phyloP scores from a whole-genome alignment of 768 basidiomycete species.

The Pulveroboletus sp. region DNA sequence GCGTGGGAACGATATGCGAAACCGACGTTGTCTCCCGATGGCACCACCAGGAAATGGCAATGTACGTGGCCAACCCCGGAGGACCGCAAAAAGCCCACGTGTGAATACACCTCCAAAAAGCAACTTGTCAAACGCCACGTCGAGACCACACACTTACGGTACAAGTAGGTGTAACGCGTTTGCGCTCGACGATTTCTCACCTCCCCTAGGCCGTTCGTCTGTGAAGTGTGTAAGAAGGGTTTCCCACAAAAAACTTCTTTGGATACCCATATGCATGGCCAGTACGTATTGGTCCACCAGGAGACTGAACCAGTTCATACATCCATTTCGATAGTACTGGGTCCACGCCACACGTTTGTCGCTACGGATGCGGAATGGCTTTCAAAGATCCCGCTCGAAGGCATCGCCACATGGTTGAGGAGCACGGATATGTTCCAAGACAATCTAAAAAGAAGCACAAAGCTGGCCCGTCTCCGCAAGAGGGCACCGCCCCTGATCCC shows the following conservation, averaged over 20 bases:
- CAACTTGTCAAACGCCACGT: conserved; percentile 69
- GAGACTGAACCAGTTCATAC: conserved; percentile 9
- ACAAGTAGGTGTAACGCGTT: conserved; percentile 44
- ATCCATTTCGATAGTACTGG: conserved; percentile 44
- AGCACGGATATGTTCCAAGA: conserved; percentile 49
- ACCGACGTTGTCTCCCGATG: conserved; percentile 32
- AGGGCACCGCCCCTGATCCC: conserved; percentile 21
- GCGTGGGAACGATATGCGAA: conserved; percentile 34
- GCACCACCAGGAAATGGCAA: conserved; percentile 35
- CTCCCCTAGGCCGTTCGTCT: conserved; percentile 45
- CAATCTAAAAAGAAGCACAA: conserved; percentile 44
- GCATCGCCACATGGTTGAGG: conserved; percentile 53
- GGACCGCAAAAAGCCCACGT: conserved; percentile 32
- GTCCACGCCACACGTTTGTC: conserved; percentile 50
- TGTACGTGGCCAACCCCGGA: conserved; percentile 40
- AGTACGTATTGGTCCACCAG: conserved; percentile 33
- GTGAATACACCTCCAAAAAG: conserved; percentile 49
- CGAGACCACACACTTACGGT: conserved; percentile 55
- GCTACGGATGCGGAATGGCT: conserved; percentile 44
- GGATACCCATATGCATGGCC: conserved; percentile 53
- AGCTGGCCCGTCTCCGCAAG: conserved; percentile 30
- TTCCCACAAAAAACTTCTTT: conserved; percentile 60
- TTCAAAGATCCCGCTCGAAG: conserved; percentile 67
- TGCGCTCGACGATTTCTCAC: conserved; percentile 13
- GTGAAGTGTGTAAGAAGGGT: conserved; percentile 47